phyloP scores from a whole-genome alignment of 768 basidiomycete species.

The Austroboletus eburneus region DNA sequence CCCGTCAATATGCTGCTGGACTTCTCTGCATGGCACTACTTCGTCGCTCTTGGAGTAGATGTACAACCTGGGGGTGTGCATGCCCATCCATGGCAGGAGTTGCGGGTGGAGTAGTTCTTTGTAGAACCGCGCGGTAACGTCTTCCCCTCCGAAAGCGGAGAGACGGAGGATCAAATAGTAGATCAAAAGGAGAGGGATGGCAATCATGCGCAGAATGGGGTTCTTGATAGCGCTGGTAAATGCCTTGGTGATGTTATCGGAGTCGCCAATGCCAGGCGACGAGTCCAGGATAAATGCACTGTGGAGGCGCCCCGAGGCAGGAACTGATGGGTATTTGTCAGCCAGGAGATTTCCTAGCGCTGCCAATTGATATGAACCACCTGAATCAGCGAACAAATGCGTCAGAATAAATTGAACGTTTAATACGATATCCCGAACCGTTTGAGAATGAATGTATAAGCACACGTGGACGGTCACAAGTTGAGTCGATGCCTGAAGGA shows the following conservation, averaged over 20 bases:
- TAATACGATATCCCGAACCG: conserved; percentile 9
- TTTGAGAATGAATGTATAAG: conserved; percentile 30
- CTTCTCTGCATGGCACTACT: conserved; percentile 26
- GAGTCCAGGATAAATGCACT: conserved; percentile 24
- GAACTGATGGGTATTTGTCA: conserved; percentile 13
- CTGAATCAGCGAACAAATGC: conserved; percentile 9
- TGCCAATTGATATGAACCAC: conserved; percentile 21
- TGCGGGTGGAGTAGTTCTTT: conserved; percentile 17
- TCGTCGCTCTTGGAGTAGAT: conserved; percentile 32
- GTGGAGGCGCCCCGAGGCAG: conserved; percentile 1
- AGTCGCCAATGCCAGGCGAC: conserved; percentile 10
- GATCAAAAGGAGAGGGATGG: not conserved
- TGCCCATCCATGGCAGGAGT: conserved; percentile 31
- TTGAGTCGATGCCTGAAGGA: not conserved
- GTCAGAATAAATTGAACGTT: not conserved
- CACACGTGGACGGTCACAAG: conserved; percentile 14
- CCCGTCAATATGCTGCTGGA: conserved; percentile 23
- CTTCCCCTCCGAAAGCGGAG: conserved; percentile 12
- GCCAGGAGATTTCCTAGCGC: conserved; percentile 16
- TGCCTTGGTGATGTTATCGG: conserved; percentile 19
- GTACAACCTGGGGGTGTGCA: conserved; percentile 33
- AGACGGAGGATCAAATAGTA: conserved; percentile 1
- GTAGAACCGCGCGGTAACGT: not conserved
- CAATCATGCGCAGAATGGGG: conserved; percentile 8
- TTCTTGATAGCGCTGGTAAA: conserved; percentile 21